Evolutionary conservation across 306 rosid genomes (phyloP), one percentile per base, ranked within the genome.

Genomic region (Dalbergia oliveri): DNA sequence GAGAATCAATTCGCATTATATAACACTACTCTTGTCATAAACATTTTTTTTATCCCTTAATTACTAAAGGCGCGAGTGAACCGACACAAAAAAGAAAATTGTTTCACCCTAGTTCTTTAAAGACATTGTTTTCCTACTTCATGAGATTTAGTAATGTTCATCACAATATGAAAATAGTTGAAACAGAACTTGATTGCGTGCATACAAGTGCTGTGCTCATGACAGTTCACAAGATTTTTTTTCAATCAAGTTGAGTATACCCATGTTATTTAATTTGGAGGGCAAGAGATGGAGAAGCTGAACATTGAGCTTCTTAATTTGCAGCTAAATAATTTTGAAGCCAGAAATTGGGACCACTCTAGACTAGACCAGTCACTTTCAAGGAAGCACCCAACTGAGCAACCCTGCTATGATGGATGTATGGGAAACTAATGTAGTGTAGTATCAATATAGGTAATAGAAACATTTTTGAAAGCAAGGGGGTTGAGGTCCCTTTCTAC

Each of bases 401-500:
- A 23, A 26, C 8, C 44, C 19, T 62, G 73, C 50, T 56, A 31
- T 2, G 72, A 66, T 4, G 65, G 49, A 57, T n/a, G 33, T 26
- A 57, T 49, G 60, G 41, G 62, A 73, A 67, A 21, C 60, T 12
- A 31, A 59, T n/a, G 10, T 16, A 16, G 6, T n/a, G 60, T 84
- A 67, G 67, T 74, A 67, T 84, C 53, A 60, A 78, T 75, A 84
- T 72, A 75, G 72, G 76, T 81, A 81, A 79, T 50, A 80, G 77
- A 66, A 86, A 68, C 80, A 82, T 70, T 77, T 84, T 77, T 84
- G 80, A 89, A 66, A 60, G 37, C 75, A 51, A 47, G 18, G 21
- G 57, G 14, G 2, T 37, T 26, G 84, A 68, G 88, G 88, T 76
- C 85, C 87, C 86, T 33, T 67, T 69, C 53, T 5, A 54, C 75